These are phyloP conservation scores for Fusarium brevicatenulatum DNA, from an alignment of 2,329 filamentous ascomycete species.

Conservation along the genomic window DNA sequence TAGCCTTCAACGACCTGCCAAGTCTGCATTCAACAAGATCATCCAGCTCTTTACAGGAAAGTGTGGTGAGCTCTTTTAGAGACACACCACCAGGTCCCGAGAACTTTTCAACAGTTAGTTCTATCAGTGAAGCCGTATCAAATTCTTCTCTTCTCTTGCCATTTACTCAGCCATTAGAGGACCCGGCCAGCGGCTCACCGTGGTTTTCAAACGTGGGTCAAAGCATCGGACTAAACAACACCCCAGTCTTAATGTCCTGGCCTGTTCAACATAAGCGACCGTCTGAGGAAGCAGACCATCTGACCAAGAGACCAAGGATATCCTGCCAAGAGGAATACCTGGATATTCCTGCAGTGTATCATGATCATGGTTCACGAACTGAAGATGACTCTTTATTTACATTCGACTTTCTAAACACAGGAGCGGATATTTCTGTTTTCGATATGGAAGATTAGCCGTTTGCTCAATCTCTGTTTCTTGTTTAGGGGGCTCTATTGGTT, in stretches of 20 bases:
- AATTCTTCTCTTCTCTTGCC: conserved; percentile 35
- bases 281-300: conserved; percentile 19
- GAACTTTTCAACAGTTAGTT: conserved; percentile 21
- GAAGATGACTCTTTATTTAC: conserved; percentile 41
- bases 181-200: conserved; percentile 20
- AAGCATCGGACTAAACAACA: neutral
- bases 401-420: conserved; percentile 38
- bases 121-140: conserved; percentile 14
- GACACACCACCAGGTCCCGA: conserved; percentile 38
- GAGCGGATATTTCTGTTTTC: conserved; percentile 40
- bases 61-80: conserved; percentile 35
- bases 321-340: conserved; percentile 38
- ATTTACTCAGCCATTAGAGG: conserved; percentile 34
- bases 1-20: conserved; percentile 40
- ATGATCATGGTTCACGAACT: conserved; percentile 26
- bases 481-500: too few species aligned
- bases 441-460: conserved; percentile 34
- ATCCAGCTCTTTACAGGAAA: conserved; percentile 33
- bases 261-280: conserved; percentile 38
- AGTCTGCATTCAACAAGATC: conserved; percentile 38
- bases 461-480: neutral
- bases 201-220: conserved; percentile 19
- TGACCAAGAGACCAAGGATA: conserved; percentile 34
- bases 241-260: conserved; percentile 27
- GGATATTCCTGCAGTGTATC: conserved; percentile 35